phyloP scores from a whole-genome alignment of 805 yeast species.

The Candida endomychidarum region DNA sequence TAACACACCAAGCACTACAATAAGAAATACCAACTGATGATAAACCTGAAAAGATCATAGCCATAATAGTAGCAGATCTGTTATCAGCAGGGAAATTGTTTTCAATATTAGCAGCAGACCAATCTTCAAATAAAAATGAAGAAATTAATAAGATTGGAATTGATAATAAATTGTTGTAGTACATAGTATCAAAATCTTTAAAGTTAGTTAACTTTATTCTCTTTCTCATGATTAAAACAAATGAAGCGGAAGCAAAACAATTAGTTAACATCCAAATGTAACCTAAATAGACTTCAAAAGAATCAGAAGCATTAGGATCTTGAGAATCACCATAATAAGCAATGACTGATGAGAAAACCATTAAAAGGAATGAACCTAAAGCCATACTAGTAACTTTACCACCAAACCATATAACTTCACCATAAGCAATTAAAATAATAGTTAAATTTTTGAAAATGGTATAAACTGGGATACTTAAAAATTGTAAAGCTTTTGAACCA shows the following conservation, averaged over 20 bases:
- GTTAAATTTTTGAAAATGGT: conserved; percentile 98
- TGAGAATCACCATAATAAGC: conserved; percentile 85
- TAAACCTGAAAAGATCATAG: conserved; percentile 91
- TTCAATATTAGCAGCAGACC: conserved; percentile 79
- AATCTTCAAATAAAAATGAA: conserved; percentile 84
- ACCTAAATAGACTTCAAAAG: conserved; percentile 60
- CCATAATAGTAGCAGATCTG: conserved; percentile 66
- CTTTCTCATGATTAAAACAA: conserved; percentile 94
- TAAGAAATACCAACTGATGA: conserved; percentile 96
- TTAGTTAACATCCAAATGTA: conserved; percentile 96
- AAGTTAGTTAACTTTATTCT: conserved; percentile 96
- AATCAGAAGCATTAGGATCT: conserved; percentile 40
- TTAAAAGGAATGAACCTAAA: conserved; percentile 79
- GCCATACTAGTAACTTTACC: conserved; percentile 90
- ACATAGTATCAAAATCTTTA: conserved; percentile 97
- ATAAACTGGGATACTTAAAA: conserved; percentile 89
- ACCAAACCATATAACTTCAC: conserved; percentile 97
- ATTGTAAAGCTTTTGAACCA: conserved; percentile 91
- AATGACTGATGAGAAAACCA: conserved; percentile 94
- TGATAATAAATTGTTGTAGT: conserved; percentile 91
- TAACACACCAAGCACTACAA: conserved; percentile 99
- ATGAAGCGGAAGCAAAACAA: conserved; percentile 92
- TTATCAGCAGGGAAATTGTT: conserved; percentile 75
- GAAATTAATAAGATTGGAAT: conserved; percentile 81
- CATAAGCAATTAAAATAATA: conserved; percentile 94